Evolutionary conservation across 306 rosid genomes (phyloP), one percentile per base, ranked within the genome.

Genomic region (Vicia faba): DNA sequence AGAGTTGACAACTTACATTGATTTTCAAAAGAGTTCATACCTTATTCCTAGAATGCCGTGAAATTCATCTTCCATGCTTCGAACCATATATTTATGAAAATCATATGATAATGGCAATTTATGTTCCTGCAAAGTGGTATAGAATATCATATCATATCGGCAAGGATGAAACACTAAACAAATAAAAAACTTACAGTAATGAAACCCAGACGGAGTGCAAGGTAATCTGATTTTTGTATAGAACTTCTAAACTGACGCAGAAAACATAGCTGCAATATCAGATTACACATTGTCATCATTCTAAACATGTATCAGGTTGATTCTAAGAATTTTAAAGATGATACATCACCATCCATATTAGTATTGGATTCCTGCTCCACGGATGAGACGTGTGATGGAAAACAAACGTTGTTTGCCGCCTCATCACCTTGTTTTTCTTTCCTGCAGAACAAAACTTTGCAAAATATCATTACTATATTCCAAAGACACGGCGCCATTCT

Each of bases 31-130:
- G 65, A 36, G 43, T 69, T 70, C 76, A 38, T 69, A 89, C 98
- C 98, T 93, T 74, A 93, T 89, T 70, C 97, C 96, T n/a, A 93
- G 91, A 78, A 93, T 89, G 51, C 83, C 98, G 13, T 93, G 92
- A 75, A 93, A 83, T 78, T 93, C 98, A 71, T 93, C 98, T 80
- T 93, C 98, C 98, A 93, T 93, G 77, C 98, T 93, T 75, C 97
- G 85, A 64, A 89, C 95, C 86, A 93, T 86, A 67, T 88, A 93
- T 26, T 82, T 81, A 75, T 93, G 96, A 54, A 93, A 93, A 71
- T 89, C 78, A 72, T 93, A 93, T 12, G 96, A 86, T 71, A 68
- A 75, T 6, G 97, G 96, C 79, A 93, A 76, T 61, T 74, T 89
- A 83, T 93, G 98, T 68, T 89, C 91, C 98, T 92, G 84, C 33